phyloP scores from a whole-genome alignment of 208 protist species.

The Leishmania arabica region DNA sequence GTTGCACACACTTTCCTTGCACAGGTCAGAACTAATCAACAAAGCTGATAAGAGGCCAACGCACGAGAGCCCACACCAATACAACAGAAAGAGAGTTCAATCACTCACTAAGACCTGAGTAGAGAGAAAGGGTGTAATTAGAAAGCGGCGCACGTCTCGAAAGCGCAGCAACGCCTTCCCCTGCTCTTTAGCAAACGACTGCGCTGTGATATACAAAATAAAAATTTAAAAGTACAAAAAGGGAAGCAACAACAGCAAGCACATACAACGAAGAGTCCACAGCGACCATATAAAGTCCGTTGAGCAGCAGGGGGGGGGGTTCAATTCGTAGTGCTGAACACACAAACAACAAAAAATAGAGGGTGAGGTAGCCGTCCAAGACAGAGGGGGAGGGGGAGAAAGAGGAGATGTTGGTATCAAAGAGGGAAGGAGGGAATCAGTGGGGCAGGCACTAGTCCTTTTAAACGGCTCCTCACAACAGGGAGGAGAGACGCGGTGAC shows the following conservation, averaged over 20 bases:
- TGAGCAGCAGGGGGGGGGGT: background rate
- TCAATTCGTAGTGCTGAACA: background rate
- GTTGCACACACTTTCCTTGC: no score
- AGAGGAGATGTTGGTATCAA: background rate
- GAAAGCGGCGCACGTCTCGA: background rate
- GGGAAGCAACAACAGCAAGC: constrained; percentile 6
- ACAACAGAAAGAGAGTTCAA: background rate
- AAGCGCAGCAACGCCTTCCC: background rate
- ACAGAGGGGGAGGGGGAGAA: background rate
- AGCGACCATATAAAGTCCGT: background rate
- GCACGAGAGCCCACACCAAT: background rate
- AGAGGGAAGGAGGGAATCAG: background rate
- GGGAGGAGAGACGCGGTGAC: no score
- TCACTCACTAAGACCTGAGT: background rate
- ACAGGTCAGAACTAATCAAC: background rate
- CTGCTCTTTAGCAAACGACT: background rate
- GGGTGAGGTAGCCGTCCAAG: background rate
- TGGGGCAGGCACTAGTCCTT: background rate
- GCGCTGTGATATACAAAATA: background rate
- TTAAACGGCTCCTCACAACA: background rate
- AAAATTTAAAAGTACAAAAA: constrained; percentile 6
- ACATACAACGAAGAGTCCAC: background rate
- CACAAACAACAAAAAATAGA: background rate
- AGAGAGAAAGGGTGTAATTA: background rate
- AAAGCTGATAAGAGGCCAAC: background rate